Base-by-base conservation (phyloP, 2,329 filamentous ascomycete genomes). In the Aureobasidium lini region DNA sequence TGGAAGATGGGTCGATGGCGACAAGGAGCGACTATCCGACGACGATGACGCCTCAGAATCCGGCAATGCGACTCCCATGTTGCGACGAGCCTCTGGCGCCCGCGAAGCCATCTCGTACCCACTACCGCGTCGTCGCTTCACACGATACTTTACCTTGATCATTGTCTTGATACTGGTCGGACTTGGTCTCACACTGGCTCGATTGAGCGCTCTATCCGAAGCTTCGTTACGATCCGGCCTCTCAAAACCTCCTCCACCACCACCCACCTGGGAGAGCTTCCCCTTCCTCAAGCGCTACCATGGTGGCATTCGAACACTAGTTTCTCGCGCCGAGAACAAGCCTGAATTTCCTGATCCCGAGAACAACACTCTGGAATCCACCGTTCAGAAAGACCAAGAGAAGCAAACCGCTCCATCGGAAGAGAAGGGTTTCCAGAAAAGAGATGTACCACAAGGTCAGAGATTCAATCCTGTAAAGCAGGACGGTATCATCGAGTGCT, bases 251-350 rank as follows among this genome's bases (percentile, higher is more conserved):
- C 79, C 84, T 0, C 73, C 82, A 0, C 82, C 84, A 18, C 88
- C 89, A 11, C 84, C 85, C 0, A 73, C 82, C n/a, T 97, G 92
- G 91, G 89, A 95, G 70, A 83, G 81, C 9, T 97, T 95, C 70
- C 84, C 85, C 0, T 95, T 96, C 68, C 73, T 99, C 62, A 87
- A 86, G 62, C 82, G 92, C 63, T 99, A 96, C 71, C 94, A 96
- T 71, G 93, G 91, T 13, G 94, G 94, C 0, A 81, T 99, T 61
- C 81, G 86, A 64, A 87, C 82, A 0, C 70, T 99, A 62, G 83
- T 89, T 0, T 74, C 84, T 0, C 75, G 84, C 29, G 72, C 79
- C 13, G 77, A 89, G 49, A 93, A 92, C 64, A 77, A 80, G 9
- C 87, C 92, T 0, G 89, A 97, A 69, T 97, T 95, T 69, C 93